A percentile compares a stretch with the other conserved stretches of the same genome.
Evolutionary conservation across 1,139 yeast genomes (phyloP).

Genomic region (Suhomyces guaymorum): DNA sequence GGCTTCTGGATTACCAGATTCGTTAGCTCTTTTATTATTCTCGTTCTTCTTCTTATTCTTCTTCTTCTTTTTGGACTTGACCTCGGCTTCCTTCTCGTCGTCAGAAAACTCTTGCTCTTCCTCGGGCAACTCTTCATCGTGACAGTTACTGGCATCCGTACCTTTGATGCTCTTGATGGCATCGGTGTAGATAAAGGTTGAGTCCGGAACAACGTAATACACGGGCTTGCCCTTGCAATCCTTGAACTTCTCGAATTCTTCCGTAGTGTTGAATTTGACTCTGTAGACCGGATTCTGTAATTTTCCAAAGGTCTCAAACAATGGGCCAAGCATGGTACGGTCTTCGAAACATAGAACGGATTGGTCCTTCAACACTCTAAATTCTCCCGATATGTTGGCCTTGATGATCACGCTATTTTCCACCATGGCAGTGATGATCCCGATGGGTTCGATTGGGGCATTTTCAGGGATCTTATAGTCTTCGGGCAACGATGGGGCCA

Average conservation of each 20-base stretch:
- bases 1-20: constrained; percentile 5
- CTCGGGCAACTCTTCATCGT: constrained; percentile 90
- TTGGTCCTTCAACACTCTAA: constrained; percentile 76
- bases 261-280: constrained; percentile 61
- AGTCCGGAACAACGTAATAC: constrained; percentile 76
- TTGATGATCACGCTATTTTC: constrained; percentile 72
- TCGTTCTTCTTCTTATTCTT: constrained; percentile 38
- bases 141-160: constrained; percentile 91
- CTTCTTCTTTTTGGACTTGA: constrained; percentile 55
- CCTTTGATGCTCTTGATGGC: constrained; percentile 71
- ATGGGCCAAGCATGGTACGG: constrained; percentile 70
- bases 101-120: constrained; percentile 95
- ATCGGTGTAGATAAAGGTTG: constrained; percentile 78
- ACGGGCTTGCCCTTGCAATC: constrained; percentile 58
- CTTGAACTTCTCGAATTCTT: constrained; percentile 48
- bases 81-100: constrained; percentile 74
- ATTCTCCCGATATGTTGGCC: constrained; percentile 83
- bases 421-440: constrained; percentile 68
- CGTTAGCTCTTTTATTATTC: constrained; percentile 15
- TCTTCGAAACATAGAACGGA: constrained; percentile 80
- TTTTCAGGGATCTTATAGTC: constrained; percentile 56
- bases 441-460: constrained; percentile 73
- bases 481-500: constrained; percentile 68
- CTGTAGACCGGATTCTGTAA: constrained; percentile 82
- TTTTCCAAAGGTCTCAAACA: constrained; percentile 90